Evolutionary conservation across 2,329 filamentous ascomycete species (phyloP).

Genomic region (Diaporthe helianthi): DNA sequence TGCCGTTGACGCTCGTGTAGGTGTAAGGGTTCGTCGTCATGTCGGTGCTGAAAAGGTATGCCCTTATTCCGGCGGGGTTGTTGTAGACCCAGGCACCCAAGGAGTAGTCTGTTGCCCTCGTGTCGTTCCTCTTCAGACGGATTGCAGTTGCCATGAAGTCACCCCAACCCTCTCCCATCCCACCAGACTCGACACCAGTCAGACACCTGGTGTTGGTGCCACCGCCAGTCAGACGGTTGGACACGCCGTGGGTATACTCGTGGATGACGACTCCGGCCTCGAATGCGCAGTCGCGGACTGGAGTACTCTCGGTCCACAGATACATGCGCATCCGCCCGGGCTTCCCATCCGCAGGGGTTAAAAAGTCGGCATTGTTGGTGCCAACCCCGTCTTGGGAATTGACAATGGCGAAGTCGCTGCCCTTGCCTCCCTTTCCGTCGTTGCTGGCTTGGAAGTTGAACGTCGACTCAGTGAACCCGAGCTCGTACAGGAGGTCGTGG

Average conservation of each 20-base stretch:
- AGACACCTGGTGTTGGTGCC: constrained; percentile 60
- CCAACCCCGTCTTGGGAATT: constrained; percentile 63
- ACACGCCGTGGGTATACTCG: constrained; percentile 64
- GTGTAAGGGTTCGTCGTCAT: constrained; percentile 56
- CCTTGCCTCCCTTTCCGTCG: constrained; percentile 58
- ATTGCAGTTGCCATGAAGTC: constrained; percentile 63
- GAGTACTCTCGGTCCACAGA: constrained; percentile 57
- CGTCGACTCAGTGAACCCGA: constrained; percentile 64
- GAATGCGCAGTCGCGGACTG: constrained; percentile 61
- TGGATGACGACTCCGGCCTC: constrained; percentile 67
- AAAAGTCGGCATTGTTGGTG: constrained; percentile 65
- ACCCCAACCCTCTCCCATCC: constrained; percentile 66
- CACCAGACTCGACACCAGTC: constrained; percentile 54
- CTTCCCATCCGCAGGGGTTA: constrained; percentile 59
- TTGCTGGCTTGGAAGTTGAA: constrained; percentile 68
- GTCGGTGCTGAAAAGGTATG: constrained; percentile 59
- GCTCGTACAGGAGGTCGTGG: constrained; percentile 63
- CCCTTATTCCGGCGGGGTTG: constrained; percentile 53
- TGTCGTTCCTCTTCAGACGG: constrained; percentile 54
- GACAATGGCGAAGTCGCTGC: constrained; percentile 60
- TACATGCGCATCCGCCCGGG: constrained; percentile 65
- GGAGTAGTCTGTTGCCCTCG: constrained; percentile 52
- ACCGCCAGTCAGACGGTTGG: constrained; percentile 65
- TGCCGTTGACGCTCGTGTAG: constrained; percentile 52
- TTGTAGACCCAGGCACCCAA: constrained; percentile 59